Base-by-base conservation (phyloP, 352 stramenopile genomes). In the Poterioochromonas sp. region DNA sequence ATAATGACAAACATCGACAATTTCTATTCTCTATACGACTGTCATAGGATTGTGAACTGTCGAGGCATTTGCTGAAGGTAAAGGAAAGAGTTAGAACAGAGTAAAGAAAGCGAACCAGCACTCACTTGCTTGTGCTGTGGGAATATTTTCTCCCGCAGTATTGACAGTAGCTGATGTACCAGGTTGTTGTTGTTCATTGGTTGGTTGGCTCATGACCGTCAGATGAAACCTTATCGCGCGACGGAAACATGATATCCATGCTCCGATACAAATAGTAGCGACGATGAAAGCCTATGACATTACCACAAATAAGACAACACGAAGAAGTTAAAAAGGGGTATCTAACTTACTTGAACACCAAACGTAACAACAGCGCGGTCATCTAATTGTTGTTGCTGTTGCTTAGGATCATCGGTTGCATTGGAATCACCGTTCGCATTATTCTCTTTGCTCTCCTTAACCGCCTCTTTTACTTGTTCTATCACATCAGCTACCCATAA, bases 401-500 rank as follows among this genome's bases (percentile, higher is more conserved):
- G 2, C 53, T 32, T 64, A 73, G 8, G 5, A 32, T 68, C 37
- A 1, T 15, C 35, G 32, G 8, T 29, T 41, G 11, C 63, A 43
- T 43, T 47, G 15, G 2, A 8, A 29, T 49, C n/a, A 49, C 32
- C 63, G 2, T 26, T 47, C 2, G 47, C 63, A 8, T 26, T 29
- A 32, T 73, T 29, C 40, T 73, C 35, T 3, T 64, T 35, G 29
- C 2, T 29, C 2, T 73, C 3, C 12, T 73, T 73, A 15, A 47
- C 3, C 2, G 29, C 63, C 18, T 49, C 18, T 29, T 73, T 15
- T 32, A 47, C 63, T 29, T 5, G 2, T 26, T 12, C 8, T 26
- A 44, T 12, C 8, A 73, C 63, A 73, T 73, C 63, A 35, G n/a
- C 34, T 22, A 73, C 63, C 63, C 63, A 73, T 15, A 73, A 40